phyloP scores from a whole-genome alignment of 768 basidiomycete genomes.

The Suillus alpinus region DNA sequence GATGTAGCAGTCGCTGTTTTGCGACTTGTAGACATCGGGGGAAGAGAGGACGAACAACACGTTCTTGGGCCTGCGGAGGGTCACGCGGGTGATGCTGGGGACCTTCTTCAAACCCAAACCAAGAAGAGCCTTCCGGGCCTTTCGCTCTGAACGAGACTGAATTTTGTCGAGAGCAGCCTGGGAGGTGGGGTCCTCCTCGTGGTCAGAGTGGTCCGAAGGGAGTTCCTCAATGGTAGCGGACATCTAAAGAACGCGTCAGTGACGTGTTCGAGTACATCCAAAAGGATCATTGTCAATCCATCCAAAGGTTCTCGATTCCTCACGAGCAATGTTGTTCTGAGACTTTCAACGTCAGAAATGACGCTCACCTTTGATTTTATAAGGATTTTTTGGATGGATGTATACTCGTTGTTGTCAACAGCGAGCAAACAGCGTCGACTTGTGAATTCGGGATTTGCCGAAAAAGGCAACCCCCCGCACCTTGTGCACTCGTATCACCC shows the following conservation, averaged over 20 bases:
- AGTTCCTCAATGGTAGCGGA: conserved; percentile 85
- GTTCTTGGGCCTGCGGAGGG: conserved; percentile 91
- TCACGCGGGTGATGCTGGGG: conserved; percentile 90
- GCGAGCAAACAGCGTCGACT: conserved; percentile 21
- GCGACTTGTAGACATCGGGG: conserved; percentile 97
- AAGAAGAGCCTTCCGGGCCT: conserved; percentile 91
- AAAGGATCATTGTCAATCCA: conserved; percentile 27
- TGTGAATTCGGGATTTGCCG: conserved; percentile 28
- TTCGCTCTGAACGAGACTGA: conserved; percentile 91
- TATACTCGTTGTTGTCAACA: conserved; percentile 34
- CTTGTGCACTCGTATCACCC: background rate
- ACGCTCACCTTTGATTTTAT: conserved; percentile 22
- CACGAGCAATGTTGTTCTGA: background rate
- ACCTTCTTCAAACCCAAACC: conserved; percentile 91
- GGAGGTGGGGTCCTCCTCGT: conserved; percentile 82
- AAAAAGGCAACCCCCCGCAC: background rate
- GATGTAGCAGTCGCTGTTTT: conserved; percentile 97
- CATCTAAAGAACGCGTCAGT: conserved; percentile 47
- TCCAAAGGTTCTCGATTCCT: conserved; percentile 1
- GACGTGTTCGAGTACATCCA: conserved; percentile 28
- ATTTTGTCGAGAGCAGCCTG: conserved; percentile 87
- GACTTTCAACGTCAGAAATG: background rate
- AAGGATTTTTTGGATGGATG: conserved; percentile 9
- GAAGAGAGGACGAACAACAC: conserved; percentile 91
- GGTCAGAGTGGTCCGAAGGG: conserved; percentile 74